A percentile compares a stretch with the other conserved stretches of the same genome.
Evolutionary conservation across 2,329 filamentous ascomycete species (phyloP).

Genomic region (Sclerotinia trifoliorum): DNA sequence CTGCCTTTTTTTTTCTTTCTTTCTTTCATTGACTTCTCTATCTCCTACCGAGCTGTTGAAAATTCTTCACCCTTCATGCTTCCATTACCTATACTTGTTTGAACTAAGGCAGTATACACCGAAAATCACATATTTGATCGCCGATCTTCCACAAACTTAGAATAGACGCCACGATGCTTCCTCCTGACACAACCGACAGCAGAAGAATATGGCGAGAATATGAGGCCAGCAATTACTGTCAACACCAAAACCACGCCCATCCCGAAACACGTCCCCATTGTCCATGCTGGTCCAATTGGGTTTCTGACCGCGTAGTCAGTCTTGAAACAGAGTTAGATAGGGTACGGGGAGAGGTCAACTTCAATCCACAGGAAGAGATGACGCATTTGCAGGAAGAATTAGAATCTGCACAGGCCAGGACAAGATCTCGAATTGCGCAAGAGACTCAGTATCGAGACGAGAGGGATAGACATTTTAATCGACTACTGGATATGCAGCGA

Average conservation of each 20-base stretch:
- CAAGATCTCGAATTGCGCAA: conserved; percentile 5
- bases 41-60: neutral
- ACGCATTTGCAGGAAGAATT: neutral
- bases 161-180: neutral
- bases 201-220: conserved; percentile 10
- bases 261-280: conserved; percentile 1
- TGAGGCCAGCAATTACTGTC: neutral
- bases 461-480: conserved; percentile 19
- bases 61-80: neutral
- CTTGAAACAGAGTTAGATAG: neutral
- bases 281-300: conserved; percentile 12
- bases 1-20: too few species aligned
- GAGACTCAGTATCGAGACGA: conserved; percentile 15
- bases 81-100: neutral
- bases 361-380: neutral
- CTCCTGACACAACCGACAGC: neutral
- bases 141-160: neutral
- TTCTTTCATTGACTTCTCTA: neutral
- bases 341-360: neutral
- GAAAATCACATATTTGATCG: neutral
- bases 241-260: neutral
- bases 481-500: conserved; percentile 15
- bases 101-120: neutral
- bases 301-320: neutral
- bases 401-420: conserved; percentile 2